These are phyloP conservation scores for Dendrobium chrysotoxum DNA, from an alignment of 106 monocot species.

Conservation along the genomic window DNA sequence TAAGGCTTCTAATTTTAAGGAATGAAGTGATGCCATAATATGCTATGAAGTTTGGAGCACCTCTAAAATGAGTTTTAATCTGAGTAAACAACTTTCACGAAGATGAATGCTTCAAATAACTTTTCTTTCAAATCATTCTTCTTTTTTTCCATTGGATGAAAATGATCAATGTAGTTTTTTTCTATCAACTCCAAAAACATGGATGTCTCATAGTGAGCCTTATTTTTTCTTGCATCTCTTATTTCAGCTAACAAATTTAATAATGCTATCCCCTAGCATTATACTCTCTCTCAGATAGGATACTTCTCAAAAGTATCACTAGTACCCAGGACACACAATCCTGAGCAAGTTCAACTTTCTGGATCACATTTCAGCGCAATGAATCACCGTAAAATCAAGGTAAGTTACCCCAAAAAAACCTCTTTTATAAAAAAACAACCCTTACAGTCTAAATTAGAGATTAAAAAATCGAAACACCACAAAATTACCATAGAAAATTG, in stretches of 20 bases:
- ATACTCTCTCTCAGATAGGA: background rate
- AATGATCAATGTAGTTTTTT: background rate
- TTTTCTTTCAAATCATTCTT: background rate
- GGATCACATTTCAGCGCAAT: background rate
- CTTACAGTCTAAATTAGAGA: background rate
- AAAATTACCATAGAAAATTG: background rate
- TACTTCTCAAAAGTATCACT: background rate
- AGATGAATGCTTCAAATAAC: background rate
- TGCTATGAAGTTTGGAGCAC: background rate
- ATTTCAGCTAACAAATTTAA: slow-evolving; percentile 1
- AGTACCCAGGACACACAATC: background rate
- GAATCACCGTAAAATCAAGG: background rate
- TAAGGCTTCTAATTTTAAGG: background rate
- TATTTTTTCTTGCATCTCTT: no score
- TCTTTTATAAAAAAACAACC: background rate
- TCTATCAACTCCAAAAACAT: background rate
- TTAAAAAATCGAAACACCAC: background rate
- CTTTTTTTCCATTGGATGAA: background rate
- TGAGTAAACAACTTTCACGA: background rate
- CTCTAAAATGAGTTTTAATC: background rate
- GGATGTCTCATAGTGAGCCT: no score
- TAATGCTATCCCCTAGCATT: background rate
- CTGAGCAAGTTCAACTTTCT: background rate
- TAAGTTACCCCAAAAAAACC: background rate
- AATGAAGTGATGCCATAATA: background rate